A percentile compares a stretch with the other conserved stretches of the same genome.
Conservation (phyloP, 257 asterid genomes). For the Fraxinus pennsylvanica region DNA sequence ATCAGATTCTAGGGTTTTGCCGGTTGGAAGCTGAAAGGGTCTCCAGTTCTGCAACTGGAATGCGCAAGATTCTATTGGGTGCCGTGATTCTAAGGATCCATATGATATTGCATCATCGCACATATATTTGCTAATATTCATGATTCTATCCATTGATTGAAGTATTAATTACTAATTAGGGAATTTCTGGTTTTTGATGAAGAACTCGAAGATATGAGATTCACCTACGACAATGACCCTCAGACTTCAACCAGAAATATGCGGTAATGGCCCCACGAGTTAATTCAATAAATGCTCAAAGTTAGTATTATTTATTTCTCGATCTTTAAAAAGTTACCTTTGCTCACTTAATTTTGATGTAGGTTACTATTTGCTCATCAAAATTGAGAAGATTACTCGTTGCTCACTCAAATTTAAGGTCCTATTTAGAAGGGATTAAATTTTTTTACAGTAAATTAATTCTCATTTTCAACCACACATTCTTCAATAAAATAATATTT, state of each 20-base stretch:
- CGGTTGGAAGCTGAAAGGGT: conserved; percentile 52
- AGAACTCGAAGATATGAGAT: not conserved
- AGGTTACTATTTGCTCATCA: too few species aligned
- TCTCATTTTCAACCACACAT: too few species aligned
- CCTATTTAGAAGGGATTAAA: too few species aligned
- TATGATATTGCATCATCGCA: conserved; percentile 49
- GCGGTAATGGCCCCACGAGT: too few species aligned
- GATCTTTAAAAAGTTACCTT: too few species aligned
- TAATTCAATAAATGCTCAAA: too few species aligned
- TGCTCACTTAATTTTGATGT: too few species aligned
- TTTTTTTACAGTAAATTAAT: too few species aligned
- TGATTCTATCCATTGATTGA: conserved; percentile 5
- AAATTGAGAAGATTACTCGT: too few species aligned
- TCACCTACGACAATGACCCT: not conserved
- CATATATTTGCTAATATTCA: not conserved
- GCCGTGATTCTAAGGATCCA: conserved; percentile 53
- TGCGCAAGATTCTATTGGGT: conserved; percentile 69
- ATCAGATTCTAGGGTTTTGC: conserved; percentile 59
- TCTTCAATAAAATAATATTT: too few species aligned
- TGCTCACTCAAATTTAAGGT: too few species aligned
- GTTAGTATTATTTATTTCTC: too few species aligned
- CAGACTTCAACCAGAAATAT: not conserved
- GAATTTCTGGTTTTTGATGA: not conserved
- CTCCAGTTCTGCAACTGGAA: conserved; percentile 43
- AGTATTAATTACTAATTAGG: not conserved